Percentiles rank a stretch among this genome's conserved stretches.
Evolutionary conservation across 2,329 filamentous ascomycete species (phyloP).

Genomic region (Pseudomassariella vexata): DNA sequence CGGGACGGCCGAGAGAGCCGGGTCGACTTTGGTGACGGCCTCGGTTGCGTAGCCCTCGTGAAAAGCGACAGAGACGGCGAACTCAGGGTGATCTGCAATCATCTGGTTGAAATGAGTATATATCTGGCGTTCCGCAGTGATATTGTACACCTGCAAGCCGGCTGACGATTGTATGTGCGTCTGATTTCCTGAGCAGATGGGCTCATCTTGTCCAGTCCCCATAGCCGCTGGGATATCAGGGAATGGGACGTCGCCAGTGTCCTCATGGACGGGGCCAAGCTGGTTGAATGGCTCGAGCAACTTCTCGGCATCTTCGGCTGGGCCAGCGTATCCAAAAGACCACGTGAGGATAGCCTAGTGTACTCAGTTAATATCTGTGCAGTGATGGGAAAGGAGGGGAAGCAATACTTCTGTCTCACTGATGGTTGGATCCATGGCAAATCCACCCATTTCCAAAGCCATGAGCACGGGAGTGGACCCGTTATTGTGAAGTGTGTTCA

Average conservation of each 20-base stretch:
- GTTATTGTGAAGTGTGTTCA: slow-evolving; percentile 9
- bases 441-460: background rate
- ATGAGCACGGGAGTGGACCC: background rate
- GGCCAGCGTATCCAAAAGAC: slow-evolving; percentile 17
- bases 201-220: background rate
- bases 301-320: slow-evolving; percentile 13
- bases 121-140: background rate
- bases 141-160: slow-evolving; percentile 5
- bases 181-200: background rate
- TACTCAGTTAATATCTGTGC: background rate
- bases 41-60: slow-evolving; percentile 20
- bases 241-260: slow-evolving; percentile 13
- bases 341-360: slow-evolving; percentile 14
- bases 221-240: slow-evolving; percentile 8
- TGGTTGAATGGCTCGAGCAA: slow-evolving; percentile 14
- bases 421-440: slow-evolving; percentile 7
- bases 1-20: slow-evolving; percentile 12
- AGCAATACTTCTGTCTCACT: slow-evolving; percentile 6
- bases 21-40: slow-evolving; percentile 7
- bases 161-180: slow-evolving; percentile 7
- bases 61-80: slow-evolving; percentile 6
- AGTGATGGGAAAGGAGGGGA: background rate
- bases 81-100: slow-evolving; percentile 4
- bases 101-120: background rate
- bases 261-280: slow-evolving; percentile 8